A percentile compares a stretch with the other conserved stretches of the same genome.
Conservation (phyloP, 306 rosid species). For the Cucurbita pepo region DNA sequence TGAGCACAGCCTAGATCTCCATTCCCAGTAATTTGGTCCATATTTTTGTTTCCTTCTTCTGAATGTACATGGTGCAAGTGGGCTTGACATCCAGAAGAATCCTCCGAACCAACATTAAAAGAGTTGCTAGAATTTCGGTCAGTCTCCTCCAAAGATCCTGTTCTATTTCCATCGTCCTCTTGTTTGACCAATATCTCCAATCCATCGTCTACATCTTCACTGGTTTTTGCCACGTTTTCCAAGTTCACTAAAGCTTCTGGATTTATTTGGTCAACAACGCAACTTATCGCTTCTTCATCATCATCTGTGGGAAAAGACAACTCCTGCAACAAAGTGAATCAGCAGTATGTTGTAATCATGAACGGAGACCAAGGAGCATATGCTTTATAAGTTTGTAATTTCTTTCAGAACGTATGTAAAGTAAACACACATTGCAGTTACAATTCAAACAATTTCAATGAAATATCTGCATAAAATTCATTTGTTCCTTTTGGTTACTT, state of each 20-base stretch:
- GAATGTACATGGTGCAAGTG: not conserved
- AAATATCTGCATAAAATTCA: not conserved
- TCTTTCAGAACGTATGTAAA: not conserved
- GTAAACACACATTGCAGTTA: not conserved
- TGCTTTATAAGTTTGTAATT: not conserved
- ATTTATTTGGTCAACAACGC: slow-evolving; percentile 2
- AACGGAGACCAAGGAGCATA: not conserved
- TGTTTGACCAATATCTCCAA: slow-evolving; percentile 1
- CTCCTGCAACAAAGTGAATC: slow-evolving; percentile 19
- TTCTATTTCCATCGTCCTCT: not conserved
- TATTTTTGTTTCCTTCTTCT: not conserved
- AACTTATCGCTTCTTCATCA: slow-evolving; percentile 8
- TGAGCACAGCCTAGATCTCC: not conserved
- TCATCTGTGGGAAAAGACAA: slow-evolving; percentile 1
- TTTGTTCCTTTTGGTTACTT: not conserved
- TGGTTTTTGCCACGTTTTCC: slow-evolving; percentile 11
- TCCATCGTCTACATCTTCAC: slow-evolving; percentile 10
- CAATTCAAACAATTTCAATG: not conserved
- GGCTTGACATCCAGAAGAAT: not conserved
- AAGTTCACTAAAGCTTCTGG: not conserved
- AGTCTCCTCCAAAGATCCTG: slow-evolving; percentile 5
- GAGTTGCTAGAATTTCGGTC: not conserved
- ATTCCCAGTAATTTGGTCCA: not conserved
- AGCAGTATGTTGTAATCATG: not conserved
- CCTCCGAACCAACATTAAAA: slow-evolving; percentile 1